These are phyloP conservation scores for Penicillium hesseltinei DNA, from an alignment of 2,329 filamentous ascomycete genomes.

Conservation along the genomic window DNA sequence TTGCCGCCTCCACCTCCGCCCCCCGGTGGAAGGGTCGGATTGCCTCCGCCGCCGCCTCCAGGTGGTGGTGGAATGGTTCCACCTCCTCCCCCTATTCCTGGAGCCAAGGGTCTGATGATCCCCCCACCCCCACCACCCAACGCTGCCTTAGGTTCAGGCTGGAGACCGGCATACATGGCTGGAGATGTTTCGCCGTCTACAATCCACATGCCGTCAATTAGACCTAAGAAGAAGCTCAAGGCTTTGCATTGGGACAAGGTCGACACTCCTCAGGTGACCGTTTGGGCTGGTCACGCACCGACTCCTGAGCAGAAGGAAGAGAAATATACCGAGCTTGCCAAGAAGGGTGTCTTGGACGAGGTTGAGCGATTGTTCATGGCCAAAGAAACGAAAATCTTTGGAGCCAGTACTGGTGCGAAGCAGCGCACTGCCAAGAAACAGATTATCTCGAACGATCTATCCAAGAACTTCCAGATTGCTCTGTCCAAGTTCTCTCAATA, in stretches of 20 bases:
- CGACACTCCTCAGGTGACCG: constrained; percentile 83
- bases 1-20: constrained; percentile 48
- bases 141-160: constrained; percentile 54
- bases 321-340: constrained; percentile 89
- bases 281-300: constrained; percentile 84
- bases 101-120: constrained; percentile 47
- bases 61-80: constrained; percentile 42
- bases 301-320: constrained; percentile 89
- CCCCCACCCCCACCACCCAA: constrained; percentile 66
- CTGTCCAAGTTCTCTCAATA: constrained; percentile 88
- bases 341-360: constrained; percentile 93
- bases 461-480: constrained; percentile 88
- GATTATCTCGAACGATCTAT: constrained; percentile 85
- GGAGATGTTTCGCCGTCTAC: constrained; percentile 58
- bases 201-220: constrained; percentile 72
- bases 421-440: constrained; percentile 97
- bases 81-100: constrained; percentile 48
- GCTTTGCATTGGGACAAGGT: constrained; percentile 99
- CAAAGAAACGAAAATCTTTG: constrained; percentile 87
- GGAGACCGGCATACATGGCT: constrained; percentile 70
- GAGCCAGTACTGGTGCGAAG: constrained; percentile 60
- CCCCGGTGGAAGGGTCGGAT: constrained; percentile 30
- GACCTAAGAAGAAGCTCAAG: constrained; percentile 99
- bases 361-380: constrained; percentile 97
- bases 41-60: constrained; percentile 38